Base-by-base conservation (phyloP, 2,329 filamentous ascomycete species). In the Dothiorella sarmentorum region DNA sequence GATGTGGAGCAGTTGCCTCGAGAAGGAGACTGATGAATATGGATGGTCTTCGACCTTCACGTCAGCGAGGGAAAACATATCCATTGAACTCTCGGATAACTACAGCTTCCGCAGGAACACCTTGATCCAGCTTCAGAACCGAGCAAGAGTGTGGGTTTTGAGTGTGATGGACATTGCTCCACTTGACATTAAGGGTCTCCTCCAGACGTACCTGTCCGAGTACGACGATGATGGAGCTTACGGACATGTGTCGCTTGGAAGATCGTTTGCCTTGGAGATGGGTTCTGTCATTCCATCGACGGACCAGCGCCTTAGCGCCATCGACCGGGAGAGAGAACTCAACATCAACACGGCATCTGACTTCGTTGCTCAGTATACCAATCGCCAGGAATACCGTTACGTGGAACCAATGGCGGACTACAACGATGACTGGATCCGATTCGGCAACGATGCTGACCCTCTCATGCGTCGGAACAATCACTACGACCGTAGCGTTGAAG, bases 331-430 rank as follows among this genome's bases (percentile, higher is more conserved):
- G 62, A 86, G 88, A 17, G 85, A 87, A 47, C 84, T 85, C 56
- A 85, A 85, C 62, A 87, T 97, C 71, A 96, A 97, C 70, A 91
- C 92, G 10, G 91, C 90, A 0, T 97, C 94, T 2, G 93, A 97
- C 70, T 96, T 99, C 67, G 85, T 99, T 69, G 91, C 94, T 1
- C 93, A 99, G 69, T 99, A 99, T 71, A 97, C 93, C 3, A 95
- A 91, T 24, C 88, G 94, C 35, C 95, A 99, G 71, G 92, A 96
- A 69, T 99, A 99, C 72, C 86, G 92, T 59, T 93, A 93, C 68
- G 85, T 91, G 10, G 91, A 96, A 69, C 83, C 85, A 2, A 76
- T 89, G 35, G 85, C 87, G 1, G 86, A 88, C 60, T 84, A 86
- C 61, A 85, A 87, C 60, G 79, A 82, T 60, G 85, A 88, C 68